phyloP scores from a whole-genome alignment of 129 eudicot genomes.

The Cynara cardunculus region DNA sequence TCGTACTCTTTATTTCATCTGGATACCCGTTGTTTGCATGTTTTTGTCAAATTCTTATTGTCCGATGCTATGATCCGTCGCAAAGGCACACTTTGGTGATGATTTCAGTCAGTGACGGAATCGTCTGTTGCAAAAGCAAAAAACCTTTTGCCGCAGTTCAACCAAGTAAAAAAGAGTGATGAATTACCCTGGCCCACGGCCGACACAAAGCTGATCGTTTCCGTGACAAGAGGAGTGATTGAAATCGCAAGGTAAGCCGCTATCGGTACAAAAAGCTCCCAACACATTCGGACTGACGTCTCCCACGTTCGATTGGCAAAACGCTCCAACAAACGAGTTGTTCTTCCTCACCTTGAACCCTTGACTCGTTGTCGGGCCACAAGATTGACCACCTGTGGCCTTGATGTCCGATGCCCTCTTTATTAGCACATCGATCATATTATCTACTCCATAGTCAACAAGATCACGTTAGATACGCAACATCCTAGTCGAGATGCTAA shows the following conservation, averaged over 20 bases:
- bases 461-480: background rate
- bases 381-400: conserved; percentile 63
- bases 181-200: conserved; percentile 56
- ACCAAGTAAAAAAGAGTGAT: background rate
- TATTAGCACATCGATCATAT: conserved; percentile 6
- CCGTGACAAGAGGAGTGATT: conserved; percentile 68
- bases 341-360: conserved; percentile 51
- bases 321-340: conserved; percentile 51
- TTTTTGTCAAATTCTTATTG: background rate
- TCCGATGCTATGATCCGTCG: background rate
- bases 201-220: conserved; percentile 54
- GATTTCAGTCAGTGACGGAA: background rate
- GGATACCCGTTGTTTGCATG: conserved; percentile 38
- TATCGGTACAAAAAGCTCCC: conserved; percentile 64
- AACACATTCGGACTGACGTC: conserved; percentile 75
- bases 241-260: conserved; percentile 57
- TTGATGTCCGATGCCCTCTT: conserved; percentile 35
- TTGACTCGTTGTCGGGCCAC: conserved; percentile 48
- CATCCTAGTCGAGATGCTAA: background rate
- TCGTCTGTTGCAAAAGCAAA: background rate
- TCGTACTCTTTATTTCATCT: conserved; percentile 60
- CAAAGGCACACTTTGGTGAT: background rate
- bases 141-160: background rate
- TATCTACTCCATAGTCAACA: conserved; percentile 11
- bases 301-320: conserved; percentile 74